phyloP scores from a whole-genome alignment of 441 rosid genomes.

The Gossypium schwendimanii region DNA sequence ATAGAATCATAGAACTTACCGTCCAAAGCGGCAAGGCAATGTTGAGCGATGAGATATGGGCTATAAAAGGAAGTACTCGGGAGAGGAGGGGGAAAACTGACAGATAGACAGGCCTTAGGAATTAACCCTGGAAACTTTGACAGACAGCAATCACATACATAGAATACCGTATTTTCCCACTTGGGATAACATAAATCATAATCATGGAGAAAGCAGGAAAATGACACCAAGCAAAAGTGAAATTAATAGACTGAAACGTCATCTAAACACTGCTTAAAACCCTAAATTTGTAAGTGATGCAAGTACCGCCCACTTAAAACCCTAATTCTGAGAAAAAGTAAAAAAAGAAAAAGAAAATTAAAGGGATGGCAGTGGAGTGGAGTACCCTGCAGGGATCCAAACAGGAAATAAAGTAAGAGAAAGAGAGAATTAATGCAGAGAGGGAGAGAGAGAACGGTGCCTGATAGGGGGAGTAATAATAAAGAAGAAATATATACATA shows the following conservation, averaged over 20 bases:
- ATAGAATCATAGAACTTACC: background rate
- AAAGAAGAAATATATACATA: background rate
- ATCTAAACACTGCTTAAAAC: slow-evolving; percentile 12
- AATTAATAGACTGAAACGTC: background rate
- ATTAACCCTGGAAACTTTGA: slow-evolving; percentile 10
- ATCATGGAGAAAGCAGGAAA: background rate
- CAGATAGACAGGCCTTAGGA: background rate
- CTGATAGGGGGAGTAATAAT: background rate
- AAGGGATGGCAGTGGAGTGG: background rate
- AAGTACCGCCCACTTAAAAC: background rate
- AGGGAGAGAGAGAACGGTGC: background rate
- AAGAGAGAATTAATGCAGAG: background rate
- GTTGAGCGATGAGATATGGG: background rate
- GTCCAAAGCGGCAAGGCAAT: background rate
- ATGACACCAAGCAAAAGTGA: slow-evolving; percentile 18
- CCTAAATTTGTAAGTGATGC: slow-evolving; percentile 20
- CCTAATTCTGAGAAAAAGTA: background rate
- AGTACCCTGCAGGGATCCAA: background rate
- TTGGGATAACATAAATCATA: background rate
- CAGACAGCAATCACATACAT: background rate
- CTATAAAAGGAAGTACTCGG: background rate
- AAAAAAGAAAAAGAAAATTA: background rate
- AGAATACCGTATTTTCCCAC: slow-evolving; percentile 1
- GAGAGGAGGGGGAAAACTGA: background rate
- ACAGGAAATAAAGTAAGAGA: slow-evolving; percentile 5